Evolutionary conservation across 2,329 filamentous ascomycete genomes (phyloP).

Genomic region (Colletotrichum tabaci): DNA sequence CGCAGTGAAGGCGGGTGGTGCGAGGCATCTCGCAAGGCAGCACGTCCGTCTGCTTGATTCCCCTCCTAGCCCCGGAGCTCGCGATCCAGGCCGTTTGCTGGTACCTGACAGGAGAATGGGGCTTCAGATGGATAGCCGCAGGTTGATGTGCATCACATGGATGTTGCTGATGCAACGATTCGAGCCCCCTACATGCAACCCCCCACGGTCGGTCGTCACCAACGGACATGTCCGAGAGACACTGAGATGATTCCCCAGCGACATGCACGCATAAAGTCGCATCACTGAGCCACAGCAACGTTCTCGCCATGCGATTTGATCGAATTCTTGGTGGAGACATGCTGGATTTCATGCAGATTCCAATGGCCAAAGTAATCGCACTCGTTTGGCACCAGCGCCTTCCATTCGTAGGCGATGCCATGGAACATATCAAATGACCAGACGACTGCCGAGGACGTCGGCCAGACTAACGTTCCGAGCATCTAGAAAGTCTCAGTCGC

Average conservation of each 20-base stretch:
- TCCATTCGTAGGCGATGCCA: neutral
- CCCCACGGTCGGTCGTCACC: neutral
- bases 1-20: slow-evolving; percentile 10
- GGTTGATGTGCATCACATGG: slow-evolving; percentile 21
- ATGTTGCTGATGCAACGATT: neutral
- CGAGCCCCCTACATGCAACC: neutral
- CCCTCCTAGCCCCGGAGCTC: slow-evolving; percentile 23
- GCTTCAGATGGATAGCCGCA: neutral
- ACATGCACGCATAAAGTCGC: neutral
- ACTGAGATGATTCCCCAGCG: neutral
- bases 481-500: slow-evolving; percentile 2
- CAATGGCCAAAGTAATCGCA: neutral
- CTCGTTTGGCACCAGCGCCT: neutral
- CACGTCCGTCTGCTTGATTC: neutral
- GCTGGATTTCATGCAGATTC: neutral
- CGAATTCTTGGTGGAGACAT: neutral
- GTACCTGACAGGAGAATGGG: slow-evolving; percentile 9
- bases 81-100: slow-evolving; percentile 14
- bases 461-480: neutral
- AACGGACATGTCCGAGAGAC: slow-evolving; percentile 34
- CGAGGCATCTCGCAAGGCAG: slow-evolving; percentile 38
- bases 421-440: neutral
- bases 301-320: neutral
- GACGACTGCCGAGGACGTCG: neutral
- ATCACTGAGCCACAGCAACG: neutral